Conservation (phyloP, 169 alveolate species). For the Eimeria tenella region DNA sequence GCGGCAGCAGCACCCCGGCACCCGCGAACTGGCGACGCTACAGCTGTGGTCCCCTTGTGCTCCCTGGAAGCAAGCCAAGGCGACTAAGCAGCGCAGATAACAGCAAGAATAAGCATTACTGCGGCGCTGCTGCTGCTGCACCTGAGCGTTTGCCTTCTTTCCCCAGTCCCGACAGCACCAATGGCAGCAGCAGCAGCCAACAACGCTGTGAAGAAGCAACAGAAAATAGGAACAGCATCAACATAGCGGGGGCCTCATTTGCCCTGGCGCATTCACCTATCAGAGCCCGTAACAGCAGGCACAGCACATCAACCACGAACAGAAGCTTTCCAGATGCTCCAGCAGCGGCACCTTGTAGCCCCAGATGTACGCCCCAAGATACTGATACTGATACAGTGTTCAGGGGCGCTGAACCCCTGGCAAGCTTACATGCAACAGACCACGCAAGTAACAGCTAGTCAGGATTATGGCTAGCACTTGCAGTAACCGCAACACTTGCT, state of each 20-base stretch:
- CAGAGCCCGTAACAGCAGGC: conserved; percentile 46
- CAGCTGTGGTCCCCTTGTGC: conserved; percentile 57
- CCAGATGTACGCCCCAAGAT: not conserved
- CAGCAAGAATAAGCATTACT: conserved; percentile 13
- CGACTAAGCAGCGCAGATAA: conserved; percentile 3
- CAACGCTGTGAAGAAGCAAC: conserved; percentile 2
- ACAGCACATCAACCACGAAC: conserved; percentile 32
- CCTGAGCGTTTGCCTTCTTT: conserved; percentile 21
- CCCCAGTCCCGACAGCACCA: conserved; percentile 55
- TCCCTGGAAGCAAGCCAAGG: conserved; percentile 62
- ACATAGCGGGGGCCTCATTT: conserved; percentile 41
- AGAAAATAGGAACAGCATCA: not conserved
- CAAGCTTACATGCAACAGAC: not conserved
- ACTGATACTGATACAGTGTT: conserved; percentile 20
- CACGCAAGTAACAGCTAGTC: conserved; percentile 17
- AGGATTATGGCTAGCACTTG: not conserved
- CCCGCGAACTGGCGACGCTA: conserved; percentile 44
- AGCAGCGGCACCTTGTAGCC: conserved; percentile 39
- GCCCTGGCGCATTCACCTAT: conserved; percentile 58
- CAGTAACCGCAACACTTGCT: not conserved
- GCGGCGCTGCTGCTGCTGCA: conserved; percentile 58
- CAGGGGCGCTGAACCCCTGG: conserved; percentile 7
- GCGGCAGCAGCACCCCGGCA: conserved; percentile 24
- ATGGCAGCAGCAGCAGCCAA: conserved; percentile 41
- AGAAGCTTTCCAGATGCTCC: not conserved